Evolutionary conservation across 805 yeast genomes (phyloP).

Genomic region (Ogataea minuta): DNA sequence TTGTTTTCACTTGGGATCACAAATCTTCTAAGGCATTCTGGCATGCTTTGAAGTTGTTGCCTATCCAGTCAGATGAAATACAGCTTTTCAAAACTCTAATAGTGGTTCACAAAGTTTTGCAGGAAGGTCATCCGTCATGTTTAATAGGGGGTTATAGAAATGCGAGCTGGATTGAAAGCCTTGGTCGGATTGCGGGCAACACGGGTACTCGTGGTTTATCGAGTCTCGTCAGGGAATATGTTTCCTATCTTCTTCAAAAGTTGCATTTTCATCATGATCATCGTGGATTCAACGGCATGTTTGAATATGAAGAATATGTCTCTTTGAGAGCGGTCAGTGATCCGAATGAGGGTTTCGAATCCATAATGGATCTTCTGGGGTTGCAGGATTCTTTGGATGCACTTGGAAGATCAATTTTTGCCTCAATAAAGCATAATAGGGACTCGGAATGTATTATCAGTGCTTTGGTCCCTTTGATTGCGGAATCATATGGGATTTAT

Average conservation of each 20-base stretch:
- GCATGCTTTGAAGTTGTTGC: conserved; percentile 75
- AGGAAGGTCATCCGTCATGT: conserved; percentile 93
- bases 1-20: conserved; percentile 96
- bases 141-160: conserved; percentile 78
- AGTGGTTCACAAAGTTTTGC: conserved; percentile 86
- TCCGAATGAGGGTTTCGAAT: conserved; percentile 94
- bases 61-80: conserved; percentile 77
- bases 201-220: conserved; percentile 56
- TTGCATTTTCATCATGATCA: conserved; percentile 80
- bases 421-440: conserved; percentile 57
- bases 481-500: conserved; percentile 91
- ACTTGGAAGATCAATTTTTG: conserved; percentile 71
- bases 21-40: conserved; percentile 81
- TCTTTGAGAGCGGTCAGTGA: conserved; percentile 84
- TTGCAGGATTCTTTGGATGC: conserved; percentile 83
- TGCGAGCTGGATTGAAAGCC: conserved; percentile 70
- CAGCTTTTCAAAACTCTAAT: conserved; percentile 85
- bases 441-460: conserved; percentile 74
- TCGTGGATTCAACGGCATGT: conserved; percentile 89
- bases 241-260: conserved; percentile 64
- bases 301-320: conserved; percentile 93
- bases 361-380: conserved; percentile 79
- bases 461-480: conserved; percentile 84
- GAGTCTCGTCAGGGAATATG: conserved; percentile 74
- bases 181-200: conserved; percentile 55